phyloP scores from a whole-genome alignment of 208 protist species.

The Crithidia expoeki region DNA sequence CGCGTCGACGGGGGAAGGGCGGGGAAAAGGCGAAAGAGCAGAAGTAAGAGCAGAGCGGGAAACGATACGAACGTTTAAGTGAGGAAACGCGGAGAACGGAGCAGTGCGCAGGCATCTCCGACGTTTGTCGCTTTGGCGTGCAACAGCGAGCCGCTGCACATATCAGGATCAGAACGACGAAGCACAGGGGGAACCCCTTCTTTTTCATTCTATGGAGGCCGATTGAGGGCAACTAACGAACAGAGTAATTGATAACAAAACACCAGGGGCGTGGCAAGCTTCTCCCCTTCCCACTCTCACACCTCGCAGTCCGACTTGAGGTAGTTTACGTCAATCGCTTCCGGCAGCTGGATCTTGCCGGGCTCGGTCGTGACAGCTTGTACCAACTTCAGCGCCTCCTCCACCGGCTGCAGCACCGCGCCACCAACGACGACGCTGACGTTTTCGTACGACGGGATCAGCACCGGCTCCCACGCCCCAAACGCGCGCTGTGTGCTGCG shows the following conservation, averaged over 20 bases:
- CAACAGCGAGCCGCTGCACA: too few species aligned
- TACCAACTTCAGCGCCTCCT: constrained; percentile 36
- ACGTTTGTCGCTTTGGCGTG: too few species aligned
- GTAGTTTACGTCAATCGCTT: constrained; percentile 80
- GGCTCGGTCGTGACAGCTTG: constrained; percentile 18
- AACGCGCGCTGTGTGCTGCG: constrained; percentile 57
- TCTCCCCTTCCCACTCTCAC: not conserved
- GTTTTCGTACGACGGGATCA: constrained; percentile 56
- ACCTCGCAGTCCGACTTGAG: constrained; percentile 55
- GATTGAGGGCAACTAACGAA: too few species aligned
- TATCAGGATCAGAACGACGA: too few species aligned
- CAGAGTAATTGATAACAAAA: too few species aligned
- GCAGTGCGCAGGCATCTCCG: too few species aligned
- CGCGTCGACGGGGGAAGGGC: not conserved
- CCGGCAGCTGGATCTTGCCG: constrained; percentile 67
- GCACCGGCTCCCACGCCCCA: constrained; percentile 50
- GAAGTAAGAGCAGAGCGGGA: too few species aligned
- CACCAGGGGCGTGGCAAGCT: too few species aligned
- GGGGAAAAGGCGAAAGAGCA: not conserved
- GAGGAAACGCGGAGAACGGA: too few species aligned
- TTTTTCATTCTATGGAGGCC: too few species aligned
- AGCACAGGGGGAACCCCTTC: too few species aligned
- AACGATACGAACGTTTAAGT: too few species aligned
- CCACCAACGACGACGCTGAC: constrained; percentile 29
- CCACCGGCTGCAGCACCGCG: constrained; percentile 43